Evolutionary conservation across 2,329 filamentous ascomycete species (phyloP), one percentile per base, ranked within the genome.

Genomic region (Pyrenochaeta sp.): DNA sequence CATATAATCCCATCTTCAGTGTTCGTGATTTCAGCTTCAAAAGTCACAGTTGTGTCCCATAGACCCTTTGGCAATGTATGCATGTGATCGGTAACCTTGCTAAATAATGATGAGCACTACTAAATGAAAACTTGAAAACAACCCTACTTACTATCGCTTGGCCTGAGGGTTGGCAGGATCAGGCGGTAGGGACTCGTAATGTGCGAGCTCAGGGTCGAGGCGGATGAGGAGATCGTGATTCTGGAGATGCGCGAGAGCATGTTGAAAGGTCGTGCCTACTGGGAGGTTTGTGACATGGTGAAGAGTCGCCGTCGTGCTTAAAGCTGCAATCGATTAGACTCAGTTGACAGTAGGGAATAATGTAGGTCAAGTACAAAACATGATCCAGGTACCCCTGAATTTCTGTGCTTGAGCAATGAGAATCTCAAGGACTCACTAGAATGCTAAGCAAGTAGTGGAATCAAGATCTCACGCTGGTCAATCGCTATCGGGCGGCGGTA

Each of bases 11-110:
- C 67, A 30, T 71, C 60, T 1, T 63, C 61, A 3, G 56, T 59
- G 21, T 71, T 51, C 1, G 67, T 71, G 11, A 72, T 68, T 7
- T 64, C 49, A 1, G 60, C 54, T 32, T 68, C 62, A 26, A 71
- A 72, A 4, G 57, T 61, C 1, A 72, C 67, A 0, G 63, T 69
- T 1, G 66, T 61, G 44, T 65, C 67, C 67, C 68, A 71, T 1
- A 72, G 59, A 0, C 69, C 68, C 11, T 60, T 60, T 5, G 60
- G 68, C 3, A 72, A 57, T 2, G 67, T 60, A 36, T 68, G 65
- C 65, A 71, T 68, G 42, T 65, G 53, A 48, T 72, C 68, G 3
- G 68, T 71, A 3, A 71, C 60, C 44, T 65, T 64, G 56, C n/a
- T n/a, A n/a, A n/a, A n/a, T n/a, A n/a, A n/a, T n/a, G n/a, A n/a